Base-by-base conservation (phyloP, 2,329 filamentous ascomycete genomes). In the Cladophialophora psammophila region DNA sequence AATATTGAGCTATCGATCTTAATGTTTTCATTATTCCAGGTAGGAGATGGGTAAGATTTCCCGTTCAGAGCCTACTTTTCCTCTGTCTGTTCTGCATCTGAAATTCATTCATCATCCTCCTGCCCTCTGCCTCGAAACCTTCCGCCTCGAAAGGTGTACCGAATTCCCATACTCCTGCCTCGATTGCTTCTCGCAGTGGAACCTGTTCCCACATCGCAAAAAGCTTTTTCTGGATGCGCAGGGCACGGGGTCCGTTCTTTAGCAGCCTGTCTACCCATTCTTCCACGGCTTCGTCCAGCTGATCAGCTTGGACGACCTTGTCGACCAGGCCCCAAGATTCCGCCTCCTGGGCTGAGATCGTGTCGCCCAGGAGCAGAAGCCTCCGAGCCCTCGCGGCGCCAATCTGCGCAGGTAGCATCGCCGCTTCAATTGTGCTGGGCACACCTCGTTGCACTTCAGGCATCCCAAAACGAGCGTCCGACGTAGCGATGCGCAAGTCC, bases 401-500 rank as follows among this genome's bases (percentile, higher is more conserved):
- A 54, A 80, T 79, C 40, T 79, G 67, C 1, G 74, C 73, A 15
- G 78, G 77, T 12, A 80, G 66, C 6, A 79, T 64, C 3, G 77
- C 77, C 6, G 78, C 77, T 71, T 80, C 77, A 20, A 80, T 76
- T 1, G 80, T 78, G 38, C 75, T 77, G 2, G 79, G 78, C 3
- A 80, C 76, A 0, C 78, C 79, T 13, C 80, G 72, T 36, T 68
- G 71, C 12, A 80, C 77, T 69, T 80, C 78, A 0, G 79, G 78
- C 79, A 80, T 80, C 1, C 75, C 78, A 67, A 80, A 78, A 3
- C 72, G 68, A 8, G 75, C 76, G 20, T 67, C 65, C 50, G 64
- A 60, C 10, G 75, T 78, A 1, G 77, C 78, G 35, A 80, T 72
- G 18, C 78, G 72, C 45, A 80, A 65, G 68, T 80, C 79, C 57